A percentile compares a stretch with the other conserved stretches of the same genome.
Evolutionary conservation across 495 filamentous ascomycete genomes (phyloP).

Genomic region (Friedmanniomyces endolithicus): DNA sequence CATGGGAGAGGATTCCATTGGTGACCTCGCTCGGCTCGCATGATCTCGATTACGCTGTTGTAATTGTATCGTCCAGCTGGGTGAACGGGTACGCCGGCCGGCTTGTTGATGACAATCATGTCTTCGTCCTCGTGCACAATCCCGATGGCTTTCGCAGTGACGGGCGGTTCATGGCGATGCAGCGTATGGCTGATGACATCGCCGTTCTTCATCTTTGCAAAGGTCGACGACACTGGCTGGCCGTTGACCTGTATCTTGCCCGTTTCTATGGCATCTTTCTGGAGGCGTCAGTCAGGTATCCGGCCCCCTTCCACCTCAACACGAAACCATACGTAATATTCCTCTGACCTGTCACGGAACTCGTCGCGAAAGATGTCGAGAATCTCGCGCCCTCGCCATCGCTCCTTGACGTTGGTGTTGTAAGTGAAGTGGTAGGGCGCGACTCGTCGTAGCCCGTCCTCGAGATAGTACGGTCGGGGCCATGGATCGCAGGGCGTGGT

Average conservation of each 20-base stretch:
- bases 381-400: constrained; percentile 65
- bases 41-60: constrained; percentile 87
- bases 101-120: constrained; percentile 93
- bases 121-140: constrained; percentile 83
- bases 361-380: constrained; percentile 73
- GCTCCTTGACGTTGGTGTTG: constrained; percentile 78
- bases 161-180: constrained; percentile 91
- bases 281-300: constrained; percentile 13
- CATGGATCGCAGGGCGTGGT: constrained; percentile 53
- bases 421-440: constrained; percentile 88
- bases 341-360: constrained; percentile 71
- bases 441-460: constrained; percentile 67
- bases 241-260: constrained; percentile 67
- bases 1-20: constrained; percentile 68
- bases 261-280: constrained; percentile 65
- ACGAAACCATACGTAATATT: constrained; percentile 59
- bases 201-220: constrained; percentile 57
- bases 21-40: constrained; percentile 63
- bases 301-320: not conserved
- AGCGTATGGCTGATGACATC: constrained; percentile 85
- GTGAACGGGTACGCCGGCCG: constrained; percentile 86
- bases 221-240: constrained; percentile 42
- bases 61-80: constrained; percentile 89
- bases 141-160: constrained; percentile 62
- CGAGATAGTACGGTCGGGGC: constrained; percentile 63